Conservation (phyloP, 352 stramenopile genomes). For the Pythium pyrilobum region DNA sequence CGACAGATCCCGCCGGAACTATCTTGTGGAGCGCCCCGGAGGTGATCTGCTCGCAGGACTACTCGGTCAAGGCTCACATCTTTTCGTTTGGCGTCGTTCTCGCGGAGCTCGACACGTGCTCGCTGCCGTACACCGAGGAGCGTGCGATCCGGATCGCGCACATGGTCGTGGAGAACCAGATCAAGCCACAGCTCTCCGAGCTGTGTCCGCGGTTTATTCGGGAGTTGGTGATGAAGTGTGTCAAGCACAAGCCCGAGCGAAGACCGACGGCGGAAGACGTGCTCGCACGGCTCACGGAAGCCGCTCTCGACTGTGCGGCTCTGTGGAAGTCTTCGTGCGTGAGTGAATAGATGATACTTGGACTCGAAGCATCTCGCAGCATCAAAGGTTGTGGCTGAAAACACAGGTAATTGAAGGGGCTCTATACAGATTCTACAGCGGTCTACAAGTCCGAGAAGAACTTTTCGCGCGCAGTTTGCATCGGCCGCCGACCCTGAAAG, state of each 20-base stretch:
- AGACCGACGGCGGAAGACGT: constrained; percentile 32
- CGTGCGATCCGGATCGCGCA: constrained; percentile 23
- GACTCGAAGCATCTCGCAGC: neutral
- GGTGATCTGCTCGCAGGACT: constrained; percentile 30
- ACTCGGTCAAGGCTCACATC: constrained; percentile 41
- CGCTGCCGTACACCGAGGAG: constrained; percentile 23
- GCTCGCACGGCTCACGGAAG: constrained; percentile 15
- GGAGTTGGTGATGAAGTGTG: constrained; percentile 29
- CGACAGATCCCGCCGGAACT: constrained; percentile 20
- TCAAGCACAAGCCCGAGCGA: constrained; percentile 27
- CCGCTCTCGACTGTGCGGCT: constrained; percentile 12
- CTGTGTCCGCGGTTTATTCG: constrained; percentile 35
- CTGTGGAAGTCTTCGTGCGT: constrained; percentile 7
- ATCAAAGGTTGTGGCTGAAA: too few relatives aligned
- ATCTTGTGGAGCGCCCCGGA: constrained; percentile 48
- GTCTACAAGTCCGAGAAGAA: constrained; percentile 84
- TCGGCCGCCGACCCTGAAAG: constrained; percentile 35
- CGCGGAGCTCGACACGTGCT: constrained; percentile 50
- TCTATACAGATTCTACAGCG: neutral
- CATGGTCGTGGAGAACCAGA: constrained; percentile 23
- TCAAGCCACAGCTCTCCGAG: constrained; percentile 26
- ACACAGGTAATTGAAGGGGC: neutral
- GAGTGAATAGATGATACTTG: neutral
- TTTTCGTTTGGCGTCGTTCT: constrained; percentile 57
- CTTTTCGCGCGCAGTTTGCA: constrained; percentile 66